Base-by-base conservation (phyloP, 306 rosid species). In the Prunus padus region DNA sequence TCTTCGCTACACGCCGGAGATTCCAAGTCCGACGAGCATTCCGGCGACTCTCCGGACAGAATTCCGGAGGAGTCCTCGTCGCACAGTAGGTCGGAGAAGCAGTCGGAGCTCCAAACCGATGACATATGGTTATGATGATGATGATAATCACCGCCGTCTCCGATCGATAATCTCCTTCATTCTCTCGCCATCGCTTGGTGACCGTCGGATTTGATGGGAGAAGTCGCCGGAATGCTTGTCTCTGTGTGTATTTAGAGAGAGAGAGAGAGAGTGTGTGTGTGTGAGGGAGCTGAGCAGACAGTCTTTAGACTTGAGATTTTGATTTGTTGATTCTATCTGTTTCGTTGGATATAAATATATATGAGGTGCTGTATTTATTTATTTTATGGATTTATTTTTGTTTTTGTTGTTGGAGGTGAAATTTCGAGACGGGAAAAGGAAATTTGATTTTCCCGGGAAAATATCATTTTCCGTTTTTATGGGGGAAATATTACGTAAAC, bases 81-180 rank as follows among this genome's bases (percentile, higher is more conserved):
- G 84, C 99, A 96, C 42, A 96, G 90, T 46, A 96, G 92, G 77
- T 86, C 86, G 37, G 89, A 67, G 74, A 89, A 83, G 84, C 77
- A 83, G 54, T 85, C 85, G 66, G 96, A 89, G 89, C 79, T 86
- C 77, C 97, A 82, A 26, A 92, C 74, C 80, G 97, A 89, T 96
- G 67, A 62, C 67, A 62, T 62, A 30, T 62, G 67, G 16, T 57
- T 4, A 55, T 57, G 62, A 55, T n/a, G 23, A 56, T 56, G 31
- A 92, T 95, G 84, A 83, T 72, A 76, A 86, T 69, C 67, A 52
- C 20, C 7, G 57, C n/a, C 13, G 49, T 20, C 49, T 16, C 51
- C 46, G 47, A n/a, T 52, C 15, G 47, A 14, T 46, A 12, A 12
- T 3, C 23, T 55, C 81, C 65, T 68, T 96, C 97, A 92, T 88